Conservation (phyloP, 148 eudicot species). For the Dianthus caryophyllus region DNA sequence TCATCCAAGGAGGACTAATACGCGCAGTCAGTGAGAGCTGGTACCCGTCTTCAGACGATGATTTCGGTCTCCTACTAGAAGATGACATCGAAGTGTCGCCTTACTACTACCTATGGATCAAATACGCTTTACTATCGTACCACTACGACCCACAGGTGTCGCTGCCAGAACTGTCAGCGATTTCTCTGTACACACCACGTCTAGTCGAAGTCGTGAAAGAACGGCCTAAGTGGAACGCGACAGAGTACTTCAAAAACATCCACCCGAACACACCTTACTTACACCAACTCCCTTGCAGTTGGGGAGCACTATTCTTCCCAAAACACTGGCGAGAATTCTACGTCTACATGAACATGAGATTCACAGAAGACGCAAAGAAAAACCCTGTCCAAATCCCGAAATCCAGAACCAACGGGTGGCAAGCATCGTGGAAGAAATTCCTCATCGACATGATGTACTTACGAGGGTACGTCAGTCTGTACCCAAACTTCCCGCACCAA, state of each 20-base stretch:
- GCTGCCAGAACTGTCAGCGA: slow-evolving; percentile 80
- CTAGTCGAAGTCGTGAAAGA: slow-evolving; percentile 90
- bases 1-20: slow-evolving; percentile 94
- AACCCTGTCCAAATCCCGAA: slow-evolving; percentile 93
- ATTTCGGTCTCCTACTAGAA: slow-evolving; percentile 74
- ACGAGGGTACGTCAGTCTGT: slow-evolving; percentile 77
- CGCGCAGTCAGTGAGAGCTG: slow-evolving; percentile 96
- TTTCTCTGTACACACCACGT: slow-evolving; percentile 91
- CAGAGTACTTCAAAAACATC: slow-evolving; percentile 60
- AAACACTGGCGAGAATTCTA: slow-evolving; percentile 96
- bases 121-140: slow-evolving; percentile 74
- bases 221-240: slow-evolving; percentile 88
- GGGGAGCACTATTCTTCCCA: slow-evolving; percentile 97
- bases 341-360: slow-evolving; percentile 98
- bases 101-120: slow-evolving; percentile 88
- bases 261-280: slow-evolving; percentile 98
- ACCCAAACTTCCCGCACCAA: slow-evolving; percentile 86
- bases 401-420: slow-evolving; percentile 95
- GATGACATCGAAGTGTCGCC: slow-evolving; percentile 96
- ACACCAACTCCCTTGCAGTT: slow-evolving; percentile 88
- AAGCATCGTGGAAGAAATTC: slow-evolving; percentile 98
- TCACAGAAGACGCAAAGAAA: slow-evolving; percentile 80
- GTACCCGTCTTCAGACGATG: slow-evolving; percentile 90
- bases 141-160: slow-evolving; percentile 85
- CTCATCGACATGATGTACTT: slow-evolving; percentile 95